Evolutionary conservation across 1,139 yeast species (phyloP), one percentile per base, ranked within the genome.

Genomic region (Nakaseomyces uthaithaninus): DNA sequence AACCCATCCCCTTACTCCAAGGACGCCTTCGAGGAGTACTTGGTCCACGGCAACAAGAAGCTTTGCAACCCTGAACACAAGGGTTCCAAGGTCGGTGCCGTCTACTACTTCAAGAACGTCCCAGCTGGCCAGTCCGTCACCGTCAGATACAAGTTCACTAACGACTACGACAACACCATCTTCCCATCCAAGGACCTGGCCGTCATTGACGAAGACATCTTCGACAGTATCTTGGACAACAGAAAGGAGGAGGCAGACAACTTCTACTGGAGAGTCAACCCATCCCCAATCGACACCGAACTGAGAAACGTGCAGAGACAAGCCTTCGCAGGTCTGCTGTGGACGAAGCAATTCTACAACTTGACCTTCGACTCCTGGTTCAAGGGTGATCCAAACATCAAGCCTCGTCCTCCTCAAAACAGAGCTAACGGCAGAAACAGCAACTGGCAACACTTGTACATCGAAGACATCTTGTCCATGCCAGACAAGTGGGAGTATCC

Each of bases 401-500:
- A 72, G 25, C 74, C 70, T 38, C 75, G 77, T 33, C 94, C 94
- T 7, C 84, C 87, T 2, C 70, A 73, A 14, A 77, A 83, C 51
- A 69, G 95, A 52, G 86, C 86, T 22, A 73, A 79, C 55, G 83
- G 87, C 23, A 73, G 95, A 62, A 85, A 85, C 60, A 74, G 75
- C 51, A 85, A 83, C 42, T 87, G 96, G 96, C 77, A 75, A 50
- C 94, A 87, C 59, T 67, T 87, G 62, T 84, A 85, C 62, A 80
- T 84, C 53, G 91, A 85, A 58, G 95, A 87, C 59, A 74, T 87
- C 39, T 69, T 87, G 52, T 83, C 94, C 1, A 71, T 86, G 65
- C 95, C 95, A 3, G 96, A 87, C 57, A 86, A 85, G 60, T 87
- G 94, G 86, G 96, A 87, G 61, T 87, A 87, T 59, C 95, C 95